Conservation (phyloP, 805 yeast species). For the Wickerhamiella sergipiensis region DNA sequence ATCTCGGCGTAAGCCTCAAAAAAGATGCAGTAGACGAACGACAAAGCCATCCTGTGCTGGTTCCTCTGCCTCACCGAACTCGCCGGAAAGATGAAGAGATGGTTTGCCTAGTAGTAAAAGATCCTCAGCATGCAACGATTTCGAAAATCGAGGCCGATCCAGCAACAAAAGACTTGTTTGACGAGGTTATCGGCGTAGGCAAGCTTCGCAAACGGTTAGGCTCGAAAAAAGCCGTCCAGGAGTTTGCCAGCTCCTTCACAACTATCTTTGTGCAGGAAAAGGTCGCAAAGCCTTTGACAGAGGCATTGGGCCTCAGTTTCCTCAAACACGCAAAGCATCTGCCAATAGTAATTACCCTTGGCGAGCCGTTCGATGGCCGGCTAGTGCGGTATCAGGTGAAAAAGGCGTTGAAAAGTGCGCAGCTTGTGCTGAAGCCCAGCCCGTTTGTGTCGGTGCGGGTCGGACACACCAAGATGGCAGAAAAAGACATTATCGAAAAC, state of each 20-base stretch:
- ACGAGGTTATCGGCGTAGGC: conserved; percentile 19
- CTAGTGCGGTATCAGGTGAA: conserved; percentile 5
- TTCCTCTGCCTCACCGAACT: conserved; percentile 15
- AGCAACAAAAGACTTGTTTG: conserved; percentile 10
- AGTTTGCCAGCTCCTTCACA: conserved; percentile 14
- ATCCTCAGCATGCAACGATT: conserved; percentile 10
- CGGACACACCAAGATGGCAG: conserved; percentile 18
- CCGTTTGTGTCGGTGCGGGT: conserved; percentile 10
- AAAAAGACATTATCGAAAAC: conserved; percentile 12
- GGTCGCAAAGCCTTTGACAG: conserved; percentile 14
- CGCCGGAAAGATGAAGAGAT: conserved; percentile 13
- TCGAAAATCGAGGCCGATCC: conserved; percentile 3
- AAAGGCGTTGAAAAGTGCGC: conserved; percentile 8
- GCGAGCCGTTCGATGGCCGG: conserved; percentile 4
- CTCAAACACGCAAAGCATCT: conserved; percentile 13
- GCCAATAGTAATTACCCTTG: conserved; percentile 12
- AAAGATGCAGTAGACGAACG: conserved; percentile 8
- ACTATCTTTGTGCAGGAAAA: conserved; percentile 15
- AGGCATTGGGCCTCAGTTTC: conserved; percentile 15
- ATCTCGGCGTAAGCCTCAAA: conserved; percentile 10
- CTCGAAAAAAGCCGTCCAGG: conserved; percentile 12
- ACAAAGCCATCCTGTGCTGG: conserved; percentile 12
- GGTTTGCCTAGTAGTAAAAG: conserved; percentile 17
- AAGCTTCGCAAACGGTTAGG: conserved; percentile 16
- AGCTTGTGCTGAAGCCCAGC: conserved; percentile 14